phyloP scores from a whole-genome alignment of 2,329 filamentous ascomycete genomes.

The Fusarium annulatum region DNA sequence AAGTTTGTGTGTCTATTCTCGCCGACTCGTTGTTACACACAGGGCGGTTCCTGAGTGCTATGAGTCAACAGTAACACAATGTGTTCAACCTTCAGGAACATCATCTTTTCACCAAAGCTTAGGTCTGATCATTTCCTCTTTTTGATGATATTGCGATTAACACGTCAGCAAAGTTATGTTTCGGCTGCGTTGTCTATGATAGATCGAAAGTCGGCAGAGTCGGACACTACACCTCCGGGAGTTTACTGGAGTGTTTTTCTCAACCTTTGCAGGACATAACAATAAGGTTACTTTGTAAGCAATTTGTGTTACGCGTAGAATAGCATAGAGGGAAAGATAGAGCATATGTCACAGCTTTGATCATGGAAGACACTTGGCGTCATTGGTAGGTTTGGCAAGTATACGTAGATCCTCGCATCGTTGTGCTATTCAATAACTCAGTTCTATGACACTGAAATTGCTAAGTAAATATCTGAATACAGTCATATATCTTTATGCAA shows the following conservation, averaged over 20 bases:
- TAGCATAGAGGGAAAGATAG: background rate
- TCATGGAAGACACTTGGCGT: background rate
- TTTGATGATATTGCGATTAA: background rate
- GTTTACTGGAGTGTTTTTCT: background rate
- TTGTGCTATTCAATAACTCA: background rate
- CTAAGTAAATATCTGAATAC: background rate
- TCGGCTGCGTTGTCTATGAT: background rate
- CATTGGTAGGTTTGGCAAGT: background rate
- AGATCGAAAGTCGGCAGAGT: background rate
- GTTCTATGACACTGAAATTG: background rate
- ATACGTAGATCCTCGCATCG: no score
- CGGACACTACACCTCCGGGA: background rate
- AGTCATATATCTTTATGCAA: background rate
- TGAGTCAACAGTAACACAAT: background rate
- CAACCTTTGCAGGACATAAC: background rate
- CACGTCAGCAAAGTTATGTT: background rate
- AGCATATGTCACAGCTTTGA: background rate
- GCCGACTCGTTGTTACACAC: background rate
- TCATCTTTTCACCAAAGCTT: background rate
- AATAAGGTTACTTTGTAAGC: background rate
- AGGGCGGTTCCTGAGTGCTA: background rate
- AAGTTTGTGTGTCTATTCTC: background rate
- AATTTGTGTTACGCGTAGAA: background rate
- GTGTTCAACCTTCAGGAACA: background rate
- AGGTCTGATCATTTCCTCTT: background rate